Conservation (phyloP, 2,329 filamentous ascomycete species). For the Epichloe coenophiala region DNA sequence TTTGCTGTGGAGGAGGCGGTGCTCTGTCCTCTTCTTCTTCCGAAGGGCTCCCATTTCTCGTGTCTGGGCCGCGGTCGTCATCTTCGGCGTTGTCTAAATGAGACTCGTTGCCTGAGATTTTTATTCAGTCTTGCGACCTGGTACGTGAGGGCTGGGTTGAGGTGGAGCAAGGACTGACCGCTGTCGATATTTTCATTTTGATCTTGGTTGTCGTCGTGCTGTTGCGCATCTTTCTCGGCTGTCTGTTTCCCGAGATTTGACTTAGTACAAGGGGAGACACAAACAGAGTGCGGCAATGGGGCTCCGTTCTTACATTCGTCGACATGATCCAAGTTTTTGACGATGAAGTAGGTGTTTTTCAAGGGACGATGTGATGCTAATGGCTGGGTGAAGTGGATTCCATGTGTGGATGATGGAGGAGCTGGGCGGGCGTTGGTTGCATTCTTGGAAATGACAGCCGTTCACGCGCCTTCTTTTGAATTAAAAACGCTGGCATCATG, state of each 20-base stretch:
- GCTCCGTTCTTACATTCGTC: neutral
- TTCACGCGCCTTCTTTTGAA: neutral
- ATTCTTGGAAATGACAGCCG: neutral
- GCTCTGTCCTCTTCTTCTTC: constrained; percentile 9
- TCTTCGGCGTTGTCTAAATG: constrained; percentile 7
- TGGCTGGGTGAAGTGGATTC: too few species aligned
- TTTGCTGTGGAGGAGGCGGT: constrained; percentile 2
- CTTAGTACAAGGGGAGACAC: too few species aligned
- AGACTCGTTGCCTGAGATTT: constrained; percentile 1
- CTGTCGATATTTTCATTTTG: neutral
- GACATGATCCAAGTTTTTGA: neutral
- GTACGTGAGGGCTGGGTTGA: neutral
- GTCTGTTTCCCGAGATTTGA: neutral
- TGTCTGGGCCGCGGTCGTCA: constrained; percentile 3
- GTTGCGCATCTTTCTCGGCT: neutral
- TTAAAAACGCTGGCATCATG: neutral
- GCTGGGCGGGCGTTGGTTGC: neutral
- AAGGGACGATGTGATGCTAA: too few species aligned
- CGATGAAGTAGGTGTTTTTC: neutral
- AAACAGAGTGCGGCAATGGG: too few species aligned
- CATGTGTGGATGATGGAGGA: neutral
- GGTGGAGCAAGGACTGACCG: neutral
- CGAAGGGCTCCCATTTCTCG: constrained; percentile 3
- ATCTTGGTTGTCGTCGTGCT: neutral
- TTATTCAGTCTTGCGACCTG: too few species aligned